Evolutionary conservation across 225 moss, liverwort and hornwort species (phyloP), one percentile per base, ranked within the genome.

Genomic region (Takakia lepidozioides): DNA sequence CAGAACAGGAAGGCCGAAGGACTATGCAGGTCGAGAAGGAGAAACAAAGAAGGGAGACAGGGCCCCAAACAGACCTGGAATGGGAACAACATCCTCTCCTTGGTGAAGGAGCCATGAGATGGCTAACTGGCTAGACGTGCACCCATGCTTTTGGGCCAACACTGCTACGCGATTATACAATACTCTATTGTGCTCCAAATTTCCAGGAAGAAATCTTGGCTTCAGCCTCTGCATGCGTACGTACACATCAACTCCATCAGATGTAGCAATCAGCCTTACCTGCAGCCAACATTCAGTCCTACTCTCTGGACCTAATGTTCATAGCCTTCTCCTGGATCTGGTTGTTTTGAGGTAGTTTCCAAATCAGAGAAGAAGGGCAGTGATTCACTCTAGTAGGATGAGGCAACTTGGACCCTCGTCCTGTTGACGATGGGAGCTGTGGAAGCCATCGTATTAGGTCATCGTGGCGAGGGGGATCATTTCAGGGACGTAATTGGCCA

Each of bases 21-120:
- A 22, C 8, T 23, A 9, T 48, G 29, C 40, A 29, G 32, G 27
- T 3, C n/a, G n/a, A n/a, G n/a, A n/a, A n/a, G n/a, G n/a, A n/a
- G n/a, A n/a, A n/a, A n/a, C n/a, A n/a, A n/a, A n/a, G n/a, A n/a
- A n/a, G n/a, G n/a, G n/a, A n/a, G n/a, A n/a, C n/a, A n/a, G n/a
- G n/a, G n/a, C n/a, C n/a, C n/a, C n/a, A n/a, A 42, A 32, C 40
- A 27, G 43, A 81, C 87, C 81, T 67, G 81, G 84, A 54, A 88
- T 84, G 25, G 87, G 81, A 10, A 78, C 72, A 18, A 88, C 57
- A 16, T 75, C 44, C 6, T 68, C 63, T 46, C 81, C 78, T 78
- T 66, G 78, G 57, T 75, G 60, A 39, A 74, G 45, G 14, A 87
- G 43, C 87, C 83, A 81, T 35, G 83, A 67, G 54, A 87, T 62